A percentile compares a stretch with the other conserved stretches of the same genome.
phyloP scores from a whole-genome alignment of 2,329 filamentous ascomycete genomes.

The Mollisiaceae sp. region DNA sequence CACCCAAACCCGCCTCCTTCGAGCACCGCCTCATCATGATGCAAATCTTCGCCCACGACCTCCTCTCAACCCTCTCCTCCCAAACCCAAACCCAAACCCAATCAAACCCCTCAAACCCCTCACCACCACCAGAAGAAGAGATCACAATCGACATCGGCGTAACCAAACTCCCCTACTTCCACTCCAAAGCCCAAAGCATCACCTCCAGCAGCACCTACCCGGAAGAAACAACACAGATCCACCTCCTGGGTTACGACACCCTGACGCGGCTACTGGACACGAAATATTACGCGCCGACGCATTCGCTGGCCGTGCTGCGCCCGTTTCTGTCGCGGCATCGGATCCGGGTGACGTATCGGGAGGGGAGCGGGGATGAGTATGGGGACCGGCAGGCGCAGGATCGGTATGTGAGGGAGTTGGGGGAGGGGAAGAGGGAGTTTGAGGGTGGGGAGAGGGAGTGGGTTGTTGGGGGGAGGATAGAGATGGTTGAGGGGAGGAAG shows the following conservation, averaged over 20 bases:
- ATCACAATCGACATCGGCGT: slow-evolving; percentile 65
- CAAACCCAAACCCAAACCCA: neutral
- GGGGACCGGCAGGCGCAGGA: slow-evolving; percentile 60
- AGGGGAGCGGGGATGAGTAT: slow-evolving; percentile 59
- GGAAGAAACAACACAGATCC: slow-evolving; percentile 58
- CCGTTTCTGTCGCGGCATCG: slow-evolving; percentile 68
- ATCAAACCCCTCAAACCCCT: neutral
- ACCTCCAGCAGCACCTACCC: slow-evolving; percentile 49
- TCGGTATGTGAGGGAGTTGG: slow-evolving; percentile 57
- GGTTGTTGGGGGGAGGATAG: slow-evolving; percentile 57
- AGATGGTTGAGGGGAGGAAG: slow-evolving; percentile 58
- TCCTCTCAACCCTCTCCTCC: slow-evolving; percentile 45
- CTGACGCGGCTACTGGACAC: slow-evolving; percentile 73
- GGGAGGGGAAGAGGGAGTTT: slow-evolving; percentile 51
- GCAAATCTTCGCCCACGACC: slow-evolving; percentile 67
- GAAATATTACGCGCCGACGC: slow-evolving; percentile 67
- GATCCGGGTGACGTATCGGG: slow-evolving; percentile 67
- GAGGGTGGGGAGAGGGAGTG: slow-evolving; percentile 63
- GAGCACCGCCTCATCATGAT: slow-evolving; percentile 73
- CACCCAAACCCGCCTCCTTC: slow-evolving; percentile 70
- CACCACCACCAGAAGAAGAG: neutral
- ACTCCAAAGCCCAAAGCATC: slow-evolving; percentile 70
- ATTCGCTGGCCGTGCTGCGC: slow-evolving; percentile 59
- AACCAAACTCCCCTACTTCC: slow-evolving; percentile 75
- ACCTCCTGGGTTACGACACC: slow-evolving; percentile 78